A percentile compares a stretch with the other conserved stretches of the same genome.
These are phyloP conservation scores for Grigorovia yakushimaensis DNA, from an alignment of 805 yeast species.

Conservation along the genomic window DNA sequence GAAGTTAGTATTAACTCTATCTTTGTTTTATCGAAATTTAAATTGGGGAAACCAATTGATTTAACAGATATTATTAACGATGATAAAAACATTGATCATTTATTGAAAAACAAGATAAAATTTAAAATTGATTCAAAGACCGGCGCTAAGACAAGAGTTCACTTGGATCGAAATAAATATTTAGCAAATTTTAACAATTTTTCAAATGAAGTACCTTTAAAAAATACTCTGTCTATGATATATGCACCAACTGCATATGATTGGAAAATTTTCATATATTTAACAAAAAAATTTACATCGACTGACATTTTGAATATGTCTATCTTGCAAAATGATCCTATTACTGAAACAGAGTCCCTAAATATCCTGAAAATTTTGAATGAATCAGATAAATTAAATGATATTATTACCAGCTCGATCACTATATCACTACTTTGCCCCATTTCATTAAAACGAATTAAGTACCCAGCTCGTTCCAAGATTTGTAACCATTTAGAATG, in stretches of 20 bases:
- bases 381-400: conserved; percentile 53
- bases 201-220: background rate
- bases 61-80: background rate
- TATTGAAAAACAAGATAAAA: background rate
- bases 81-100: background rate
- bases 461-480: conserved; percentile 59
- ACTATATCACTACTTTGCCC: conserved; percentile 70
- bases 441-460: conserved; percentile 58
- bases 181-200: background rate
- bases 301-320: background rate
- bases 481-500: conserved; percentile 81
- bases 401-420: conserved; percentile 55
- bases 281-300: background rate
- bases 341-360: background rate
- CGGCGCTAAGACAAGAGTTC: background rate
- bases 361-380: conserved; percentile 28
- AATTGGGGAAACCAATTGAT: background rate
- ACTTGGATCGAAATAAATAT: background rate
- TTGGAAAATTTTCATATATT: background rate
- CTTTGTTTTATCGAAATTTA: background rate
- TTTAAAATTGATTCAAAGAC: background rate
- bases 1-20: background rate
- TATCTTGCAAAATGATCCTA: background rate
- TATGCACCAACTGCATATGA: background rate
- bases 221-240: background rate